phyloP scores from a whole-genome alignment of 73 alveolate species.

The Paramecium bursaria region DNA sequence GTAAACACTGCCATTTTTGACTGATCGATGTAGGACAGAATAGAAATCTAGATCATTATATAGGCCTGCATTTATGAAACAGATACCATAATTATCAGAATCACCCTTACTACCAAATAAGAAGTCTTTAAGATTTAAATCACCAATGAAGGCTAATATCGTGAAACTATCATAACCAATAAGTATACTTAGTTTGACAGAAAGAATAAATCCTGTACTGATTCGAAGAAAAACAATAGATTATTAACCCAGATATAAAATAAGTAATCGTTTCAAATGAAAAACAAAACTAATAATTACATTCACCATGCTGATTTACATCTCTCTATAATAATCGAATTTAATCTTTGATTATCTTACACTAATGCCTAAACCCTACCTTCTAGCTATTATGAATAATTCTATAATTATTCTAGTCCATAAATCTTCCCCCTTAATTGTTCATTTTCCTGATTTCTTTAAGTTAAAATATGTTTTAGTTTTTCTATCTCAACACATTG shows the following conservation, averaged over 20 bases:
- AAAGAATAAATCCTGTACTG: neutral
- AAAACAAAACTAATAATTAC: too few species aligned
- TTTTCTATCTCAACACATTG: slow-evolving; percentile 17
- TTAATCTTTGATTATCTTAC: slow-evolving; percentile 53
- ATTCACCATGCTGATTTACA: slow-evolving; percentile 48
- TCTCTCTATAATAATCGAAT: slow-evolving; percentile 55
- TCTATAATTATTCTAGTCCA: slow-evolving; percentile 5
- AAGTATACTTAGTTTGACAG: neutral
- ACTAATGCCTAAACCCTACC: slow-evolving; percentile 10
- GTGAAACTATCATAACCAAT: neutral
- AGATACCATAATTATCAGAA: too few species aligned
- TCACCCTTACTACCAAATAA: too few species aligned
- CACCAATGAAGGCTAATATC: neutral
- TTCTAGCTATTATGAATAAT: slow-evolving; percentile 20
- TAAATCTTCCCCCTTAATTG: neutral
- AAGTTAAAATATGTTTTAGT: slow-evolving; percentile 1
- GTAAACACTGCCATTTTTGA: too few species aligned
- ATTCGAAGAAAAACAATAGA: neutral
- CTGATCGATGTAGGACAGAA: too few species aligned
- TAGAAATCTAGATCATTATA: too few species aligned
- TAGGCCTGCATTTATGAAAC: too few species aligned
- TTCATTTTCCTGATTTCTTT: slow-evolving; percentile 32
- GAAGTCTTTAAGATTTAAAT: too few species aligned
- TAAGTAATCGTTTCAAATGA: neutral
- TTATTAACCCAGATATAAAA: neutral